Evolutionary conservation across 208 protist species (phyloP).

Genomic region (Leishmania amazonensis): DNA sequence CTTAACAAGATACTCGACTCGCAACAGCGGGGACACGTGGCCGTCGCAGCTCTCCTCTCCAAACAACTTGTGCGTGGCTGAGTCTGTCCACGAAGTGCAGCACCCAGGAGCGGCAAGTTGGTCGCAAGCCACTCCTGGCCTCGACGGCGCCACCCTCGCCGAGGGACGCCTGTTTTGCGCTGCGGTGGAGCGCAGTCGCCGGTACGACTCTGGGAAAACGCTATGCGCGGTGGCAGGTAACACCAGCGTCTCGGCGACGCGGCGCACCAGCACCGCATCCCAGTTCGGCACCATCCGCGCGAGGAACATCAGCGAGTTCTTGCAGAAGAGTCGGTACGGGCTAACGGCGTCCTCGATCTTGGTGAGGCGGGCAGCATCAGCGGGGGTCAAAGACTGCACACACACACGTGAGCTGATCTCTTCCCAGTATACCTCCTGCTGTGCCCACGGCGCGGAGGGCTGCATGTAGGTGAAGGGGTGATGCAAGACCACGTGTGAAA

Average conservation of each 20-base stretch:
- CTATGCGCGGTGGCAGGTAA: conserved; percentile 60
- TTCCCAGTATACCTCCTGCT: conserved; percentile 34
- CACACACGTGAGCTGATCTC: conserved; percentile 6
- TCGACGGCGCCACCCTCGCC: not conserved
- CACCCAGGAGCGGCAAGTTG: not conserved
- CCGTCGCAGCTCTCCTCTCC: not conserved
- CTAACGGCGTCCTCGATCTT: conserved; percentile 41
- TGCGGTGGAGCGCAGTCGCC: not conserved
- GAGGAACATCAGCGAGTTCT: conserved; percentile 54
- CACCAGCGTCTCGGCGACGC: conserved; percentile 59
- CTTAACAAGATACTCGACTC: conserved; percentile 46
- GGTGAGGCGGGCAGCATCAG: conserved; percentile 34
- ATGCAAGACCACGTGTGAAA: conserved; percentile 49
- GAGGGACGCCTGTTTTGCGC: not conserved
- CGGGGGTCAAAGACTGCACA: conserved; percentile 5
- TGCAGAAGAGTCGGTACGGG: conserved; percentile 47
- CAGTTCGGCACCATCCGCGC: conserved; percentile 44
- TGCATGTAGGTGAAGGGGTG: conserved; percentile 63
- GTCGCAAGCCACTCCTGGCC: not conserved
- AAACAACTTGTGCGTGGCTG: conserved; percentile 27
- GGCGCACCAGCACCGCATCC: conserved; percentile 62
- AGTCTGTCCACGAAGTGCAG: conserved; percentile 34
- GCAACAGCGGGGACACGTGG: conserved; percentile 15
- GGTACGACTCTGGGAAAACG: conserved; percentile 46
- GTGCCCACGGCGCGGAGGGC: conserved; percentile 47